Conservation (phyloP, 208 protist species). For the Acanthamoeba healyi region DNA sequence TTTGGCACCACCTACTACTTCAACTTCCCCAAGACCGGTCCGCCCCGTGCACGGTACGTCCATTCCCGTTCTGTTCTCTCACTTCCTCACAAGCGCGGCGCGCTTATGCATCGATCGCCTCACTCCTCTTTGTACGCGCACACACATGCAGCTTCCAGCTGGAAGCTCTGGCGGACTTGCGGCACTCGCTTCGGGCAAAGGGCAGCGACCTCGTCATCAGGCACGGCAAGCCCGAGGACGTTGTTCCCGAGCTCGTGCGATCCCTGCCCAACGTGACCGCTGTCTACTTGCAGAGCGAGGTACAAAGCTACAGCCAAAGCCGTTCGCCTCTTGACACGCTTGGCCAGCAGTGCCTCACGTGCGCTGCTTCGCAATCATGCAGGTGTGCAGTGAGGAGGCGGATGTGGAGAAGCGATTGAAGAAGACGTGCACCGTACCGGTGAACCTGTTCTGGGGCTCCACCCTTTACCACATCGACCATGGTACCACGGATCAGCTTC, state of each 20-base stretch:
- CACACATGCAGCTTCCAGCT: not conserved
- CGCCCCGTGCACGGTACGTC: conserved; percentile 7
- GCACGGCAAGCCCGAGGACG: conserved; percentile 75
- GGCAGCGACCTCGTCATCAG: conserved; percentile 78
- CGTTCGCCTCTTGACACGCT: too few species aligned
- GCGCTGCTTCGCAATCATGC: not conserved
- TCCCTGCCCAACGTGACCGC: not conserved
- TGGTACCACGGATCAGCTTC: not conserved
- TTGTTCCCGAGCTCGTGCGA: conserved; percentile 41
- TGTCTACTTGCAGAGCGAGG: conserved; percentile 73
- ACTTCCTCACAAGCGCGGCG: too few species aligned
- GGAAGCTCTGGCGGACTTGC: conserved; percentile 38
- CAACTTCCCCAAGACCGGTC: conserved; percentile 33
- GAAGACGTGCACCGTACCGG: not conserved
- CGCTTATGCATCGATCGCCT: not conserved
- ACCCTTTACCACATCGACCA: conserved; percentile 65
- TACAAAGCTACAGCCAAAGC: too few species aligned
- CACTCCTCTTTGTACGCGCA: not conserved
- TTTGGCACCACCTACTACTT: conserved; percentile 70
- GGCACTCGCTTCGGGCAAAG: not conserved
- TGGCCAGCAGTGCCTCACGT: not conserved
- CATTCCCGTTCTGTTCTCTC: not conserved
- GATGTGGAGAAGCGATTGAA: conserved; percentile 39
- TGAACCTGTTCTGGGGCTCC: conserved; percentile 67
- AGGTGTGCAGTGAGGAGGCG: conserved; percentile 67